phyloP scores from a whole-genome alignment of 2,329 filamentous ascomycete species.

The Venturia effusa region DNA sequence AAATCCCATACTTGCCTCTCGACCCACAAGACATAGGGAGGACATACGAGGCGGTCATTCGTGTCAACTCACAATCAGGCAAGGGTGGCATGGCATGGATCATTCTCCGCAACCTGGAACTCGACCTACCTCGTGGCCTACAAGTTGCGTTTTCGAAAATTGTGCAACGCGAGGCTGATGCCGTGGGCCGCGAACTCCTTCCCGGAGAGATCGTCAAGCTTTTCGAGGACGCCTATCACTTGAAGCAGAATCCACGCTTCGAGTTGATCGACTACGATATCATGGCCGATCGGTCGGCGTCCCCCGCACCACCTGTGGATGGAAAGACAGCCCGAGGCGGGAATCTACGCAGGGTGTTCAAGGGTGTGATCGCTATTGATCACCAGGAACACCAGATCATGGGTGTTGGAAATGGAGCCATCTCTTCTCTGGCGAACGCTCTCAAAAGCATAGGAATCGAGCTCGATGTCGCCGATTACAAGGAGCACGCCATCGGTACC shows the following conservation, averaged over 20 bases:
- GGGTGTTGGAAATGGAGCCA: slow-evolving; percentile 79
- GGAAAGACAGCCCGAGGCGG: slow-evolving; percentile 67
- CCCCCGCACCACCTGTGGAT: slow-evolving; percentile 52
- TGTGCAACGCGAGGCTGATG: slow-evolving; percentile 73
- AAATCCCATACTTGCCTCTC: slow-evolving; percentile 83
- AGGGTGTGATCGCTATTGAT: slow-evolving; percentile 75
- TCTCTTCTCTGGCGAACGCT: slow-evolving; percentile 78
- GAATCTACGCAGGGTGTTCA: slow-evolving; percentile 71
- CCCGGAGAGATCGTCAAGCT: slow-evolving; percentile 73
- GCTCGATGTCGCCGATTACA: slow-evolving; percentile 87
- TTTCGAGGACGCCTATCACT: slow-evolving; percentile 83
- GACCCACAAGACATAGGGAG: slow-evolving; percentile 89
- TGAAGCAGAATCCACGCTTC: slow-evolving; percentile 75
- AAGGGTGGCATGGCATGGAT: slow-evolving; percentile 95
- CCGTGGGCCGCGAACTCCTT: slow-evolving; percentile 71
- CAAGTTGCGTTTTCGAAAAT: slow-evolving; percentile 85
- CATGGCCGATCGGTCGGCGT: slow-evolving; percentile 62
- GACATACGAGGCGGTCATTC: slow-evolving; percentile 96
- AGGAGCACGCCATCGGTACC: slow-evolving; percentile 82
- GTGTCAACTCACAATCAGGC: slow-evolving; percentile 91
- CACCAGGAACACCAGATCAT: slow-evolving; percentile 66
- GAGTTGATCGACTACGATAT: slow-evolving; percentile 86
- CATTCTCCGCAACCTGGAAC: slow-evolving; percentile 75
- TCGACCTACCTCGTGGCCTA: slow-evolving; percentile 85
- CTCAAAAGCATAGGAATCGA: slow-evolving; percentile 70